Evolutionary conservation across 345 rosid genomes (phyloP).

Genomic region (Capsella bursapastoris): DNA sequence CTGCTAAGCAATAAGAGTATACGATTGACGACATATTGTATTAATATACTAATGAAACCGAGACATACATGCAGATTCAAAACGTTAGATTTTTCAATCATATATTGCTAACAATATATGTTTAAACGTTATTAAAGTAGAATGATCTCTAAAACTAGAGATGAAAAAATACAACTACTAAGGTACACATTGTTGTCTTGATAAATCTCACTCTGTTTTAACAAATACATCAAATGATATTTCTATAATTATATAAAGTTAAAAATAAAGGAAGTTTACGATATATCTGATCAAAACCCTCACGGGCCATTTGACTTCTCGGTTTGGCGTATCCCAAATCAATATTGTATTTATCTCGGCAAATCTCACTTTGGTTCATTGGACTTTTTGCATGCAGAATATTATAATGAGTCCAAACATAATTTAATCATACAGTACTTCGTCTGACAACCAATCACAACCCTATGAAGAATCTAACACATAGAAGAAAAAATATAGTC

Average conservation of each 20-base stretch:
- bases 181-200: not conserved
- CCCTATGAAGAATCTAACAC: conserved; percentile 27
- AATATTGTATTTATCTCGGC: not conserved
- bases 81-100: not conserved
- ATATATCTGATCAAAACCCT: not conserved
- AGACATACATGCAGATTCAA: not conserved
- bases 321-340: conserved; percentile 1
- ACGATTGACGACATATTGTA: too few species aligned
- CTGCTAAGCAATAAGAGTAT: too few species aligned
- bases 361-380: conserved; percentile 37
- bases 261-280: not conserved
- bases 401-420: conserved; percentile 16
- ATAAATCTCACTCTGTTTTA: conserved; percentile 11
- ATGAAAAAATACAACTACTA: not conserved
- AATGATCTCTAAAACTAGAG: conserved; percentile 3
- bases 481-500: not conserved
- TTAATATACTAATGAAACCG: not conserved
- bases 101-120: not conserved
- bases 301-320: conserved; percentile 38
- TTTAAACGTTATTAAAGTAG: not conserved
- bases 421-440: not conserved
- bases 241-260: not conserved
- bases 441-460: conserved; percentile 34
- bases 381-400: conserved; percentile 29
- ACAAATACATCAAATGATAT: not conserved